A percentile compares a stretch with the other conserved stretches of the same genome.
Conservation (phyloP, 108 stramenopile species). For the Skeletonema costatum region DNA sequence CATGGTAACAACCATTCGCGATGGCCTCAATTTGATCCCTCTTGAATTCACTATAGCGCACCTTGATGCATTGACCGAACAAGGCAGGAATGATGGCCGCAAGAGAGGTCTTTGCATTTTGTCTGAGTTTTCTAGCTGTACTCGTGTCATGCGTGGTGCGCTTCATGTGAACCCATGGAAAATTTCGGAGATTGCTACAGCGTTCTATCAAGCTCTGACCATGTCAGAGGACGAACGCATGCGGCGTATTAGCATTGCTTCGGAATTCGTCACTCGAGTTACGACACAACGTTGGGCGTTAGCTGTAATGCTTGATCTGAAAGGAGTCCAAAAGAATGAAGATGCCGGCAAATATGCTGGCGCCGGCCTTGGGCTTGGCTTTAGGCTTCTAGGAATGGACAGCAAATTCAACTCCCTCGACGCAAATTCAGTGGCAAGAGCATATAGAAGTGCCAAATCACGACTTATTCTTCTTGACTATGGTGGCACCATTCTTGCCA, state of each 20-base stretch:
- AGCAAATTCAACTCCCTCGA: conserved; percentile 74
- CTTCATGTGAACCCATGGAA: conserved; percentile 94
- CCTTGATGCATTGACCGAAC: conserved; percentile 85
- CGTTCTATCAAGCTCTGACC: conserved; percentile 67
- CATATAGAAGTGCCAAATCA: conserved; percentile 70
- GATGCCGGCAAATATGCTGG: conserved; percentile 77
- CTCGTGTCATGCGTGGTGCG: conserved; percentile 96
- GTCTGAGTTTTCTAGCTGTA: conserved; percentile 88
- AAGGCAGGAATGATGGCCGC: conserved; percentile 77
- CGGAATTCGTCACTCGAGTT: conserved; percentile 92
- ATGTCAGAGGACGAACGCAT: conserved; percentile 87
- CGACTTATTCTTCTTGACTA: conserved; percentile 96
- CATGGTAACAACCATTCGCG: conserved; percentile 92
- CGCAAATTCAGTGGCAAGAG: conserved; percentile 66
- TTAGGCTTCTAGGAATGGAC: conserved; percentile 91
- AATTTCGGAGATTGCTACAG: conserved; percentile 84
- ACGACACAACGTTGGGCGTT: conserved; percentile 95
- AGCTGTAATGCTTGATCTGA: conserved; percentile 89
- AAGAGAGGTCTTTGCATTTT: conserved; percentile 91
- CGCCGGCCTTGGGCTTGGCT: conserved; percentile 95
- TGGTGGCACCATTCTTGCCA: conserved; percentile 94
- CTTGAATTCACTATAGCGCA: conserved; percentile 96
- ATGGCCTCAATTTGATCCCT: conserved; percentile 96
- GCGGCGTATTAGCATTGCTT: conserved; percentile 73
- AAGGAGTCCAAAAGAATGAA: conserved; percentile 80